Evolutionary conservation across 1,139 yeast species (phyloP).

Genomic region (Geotrichum macrosporum): DNA sequence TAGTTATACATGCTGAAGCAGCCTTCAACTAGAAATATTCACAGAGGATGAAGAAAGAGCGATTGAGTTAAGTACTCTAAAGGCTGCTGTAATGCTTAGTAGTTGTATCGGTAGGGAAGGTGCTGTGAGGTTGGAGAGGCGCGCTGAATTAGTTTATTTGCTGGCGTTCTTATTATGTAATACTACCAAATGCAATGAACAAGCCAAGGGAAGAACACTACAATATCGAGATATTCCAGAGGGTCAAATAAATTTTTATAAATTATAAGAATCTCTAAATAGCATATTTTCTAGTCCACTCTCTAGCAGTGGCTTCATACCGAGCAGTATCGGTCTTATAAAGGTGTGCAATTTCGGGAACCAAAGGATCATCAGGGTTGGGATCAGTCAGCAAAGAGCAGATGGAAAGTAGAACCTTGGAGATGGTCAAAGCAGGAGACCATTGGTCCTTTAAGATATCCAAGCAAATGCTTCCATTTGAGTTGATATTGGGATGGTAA

Average conservation of each 20-base stretch:
- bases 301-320: slow-evolving; percentile 95
- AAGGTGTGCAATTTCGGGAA: slow-evolving; percentile 95
- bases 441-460: slow-evolving; percentile 84
- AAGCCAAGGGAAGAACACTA: too few relatives aligned
- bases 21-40: not conserved
- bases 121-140: not conserved
- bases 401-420: slow-evolving; percentile 81
- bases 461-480: slow-evolving; percentile 79
- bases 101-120: too few relatives aligned
- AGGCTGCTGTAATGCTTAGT: too few relatives aligned
- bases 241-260: not conserved
- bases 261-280: slow-evolving; percentile 44
- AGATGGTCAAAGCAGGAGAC: slow-evolving; percentile 87
- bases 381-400: slow-evolving; percentile 94
- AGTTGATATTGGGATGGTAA: slow-evolving; percentile 86
- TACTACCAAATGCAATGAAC: too few relatives aligned
- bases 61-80: not conserved
- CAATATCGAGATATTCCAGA: too few relatives aligned
- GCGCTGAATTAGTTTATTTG: not conserved
- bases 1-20: slow-evolving; percentile 13
- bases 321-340: slow-evolving; percentile 91
- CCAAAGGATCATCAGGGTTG: slow-evolving; percentile 97
- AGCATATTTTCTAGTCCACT: slow-evolving; percentile 98
- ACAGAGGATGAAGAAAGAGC: not conserved
- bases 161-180: not conserved